These are phyloP conservation scores for Colletotrichum liaoningense DNA, from an alignment of 2,329 filamentous ascomycete species.

Conservation along the genomic window DNA sequence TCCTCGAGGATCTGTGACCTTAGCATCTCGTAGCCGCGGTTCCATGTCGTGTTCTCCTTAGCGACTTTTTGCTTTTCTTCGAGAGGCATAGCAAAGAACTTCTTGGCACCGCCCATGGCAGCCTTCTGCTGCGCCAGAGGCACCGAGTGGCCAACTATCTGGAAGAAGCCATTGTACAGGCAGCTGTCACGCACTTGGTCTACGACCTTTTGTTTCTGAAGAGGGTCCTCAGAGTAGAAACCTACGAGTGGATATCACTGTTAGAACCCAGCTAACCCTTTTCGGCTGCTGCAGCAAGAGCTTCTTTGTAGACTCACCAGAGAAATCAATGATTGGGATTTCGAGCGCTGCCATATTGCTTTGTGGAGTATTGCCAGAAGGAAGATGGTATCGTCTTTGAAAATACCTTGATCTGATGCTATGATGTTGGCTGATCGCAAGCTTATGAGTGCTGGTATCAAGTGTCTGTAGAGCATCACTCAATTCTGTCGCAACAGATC, in stretches of 20 bases:
- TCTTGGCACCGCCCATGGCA: constrained; percentile 53
- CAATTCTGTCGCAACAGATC: not conserved
- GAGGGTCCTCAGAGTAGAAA: constrained; percentile 38
- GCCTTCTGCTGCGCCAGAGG: constrained; percentile 50
- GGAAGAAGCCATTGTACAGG: constrained; percentile 63
- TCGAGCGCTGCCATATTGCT: constrained; percentile 26
- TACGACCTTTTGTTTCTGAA: constrained; percentile 44
- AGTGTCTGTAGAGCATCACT: not conserved
- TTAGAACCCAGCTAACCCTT: not conserved
- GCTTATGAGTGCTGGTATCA: not conserved
- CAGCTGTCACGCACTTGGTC: constrained; percentile 54
- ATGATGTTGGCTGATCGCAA: too few species aligned
- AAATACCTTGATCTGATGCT: not conserved
- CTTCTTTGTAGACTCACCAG: constrained; percentile 32
- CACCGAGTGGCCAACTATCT: constrained; percentile 61
- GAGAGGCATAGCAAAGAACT: constrained; percentile 57
- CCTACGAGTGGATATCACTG: constrained; percentile 12
- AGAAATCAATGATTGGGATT: constrained; percentile 45
- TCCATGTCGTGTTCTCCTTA: constrained; percentile 50
- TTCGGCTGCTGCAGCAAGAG: too few species aligned
- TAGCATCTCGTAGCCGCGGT: constrained; percentile 63
- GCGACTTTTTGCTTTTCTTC: constrained; percentile 57
- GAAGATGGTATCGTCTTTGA: too few species aligned
- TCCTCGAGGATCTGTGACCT: constrained; percentile 57
- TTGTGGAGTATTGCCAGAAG: not conserved